These are phyloP conservation scores for Saturnispora galanensis DNA, from an alignment of 805 yeast species.

Conservation along the genomic window DNA sequence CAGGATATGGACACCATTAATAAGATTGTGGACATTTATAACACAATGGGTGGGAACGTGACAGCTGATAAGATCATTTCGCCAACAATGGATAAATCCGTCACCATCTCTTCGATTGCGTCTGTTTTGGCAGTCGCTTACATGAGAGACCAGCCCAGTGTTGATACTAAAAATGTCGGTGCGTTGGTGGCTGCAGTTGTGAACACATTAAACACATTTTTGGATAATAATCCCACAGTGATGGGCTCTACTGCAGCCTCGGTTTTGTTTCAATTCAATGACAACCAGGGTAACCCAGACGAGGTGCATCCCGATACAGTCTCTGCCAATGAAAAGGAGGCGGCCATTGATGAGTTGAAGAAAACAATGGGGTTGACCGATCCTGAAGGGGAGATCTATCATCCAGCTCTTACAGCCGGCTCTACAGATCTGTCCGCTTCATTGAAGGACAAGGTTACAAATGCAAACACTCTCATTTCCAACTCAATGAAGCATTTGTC, in stretches of 20 bases:
- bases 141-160: conserved; percentile 10
- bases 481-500: conserved; percentile 5
- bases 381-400: neutral
- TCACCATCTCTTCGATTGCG: conserved; percentile 21
- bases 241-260: neutral
- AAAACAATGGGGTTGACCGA: conserved; percentile 7
- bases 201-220: conserved; percentile 16
- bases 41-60: conserved; percentile 28
- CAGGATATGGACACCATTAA: conserved; percentile 6
- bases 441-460: neutral
- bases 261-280: neutral
- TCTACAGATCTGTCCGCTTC: neutral
- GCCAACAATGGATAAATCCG: conserved; percentile 15
- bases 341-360: conserved; percentile 6
- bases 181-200: conserved; percentile 25
- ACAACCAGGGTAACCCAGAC: neutral
- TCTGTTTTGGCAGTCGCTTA: conserved; percentile 20
- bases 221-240: conserved; percentile 4
- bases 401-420: neutral
- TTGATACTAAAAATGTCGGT: conserved; percentile 14
- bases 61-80: conserved; percentile 7
- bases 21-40: conserved; percentile 19
- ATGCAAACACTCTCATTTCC: neutral
- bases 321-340: conserved; percentile 7
- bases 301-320: conserved; percentile 1